phyloP scores from a whole-genome alignment of 2,329 filamentous ascomycete species.

The Alternaria metachromatica region DNA sequence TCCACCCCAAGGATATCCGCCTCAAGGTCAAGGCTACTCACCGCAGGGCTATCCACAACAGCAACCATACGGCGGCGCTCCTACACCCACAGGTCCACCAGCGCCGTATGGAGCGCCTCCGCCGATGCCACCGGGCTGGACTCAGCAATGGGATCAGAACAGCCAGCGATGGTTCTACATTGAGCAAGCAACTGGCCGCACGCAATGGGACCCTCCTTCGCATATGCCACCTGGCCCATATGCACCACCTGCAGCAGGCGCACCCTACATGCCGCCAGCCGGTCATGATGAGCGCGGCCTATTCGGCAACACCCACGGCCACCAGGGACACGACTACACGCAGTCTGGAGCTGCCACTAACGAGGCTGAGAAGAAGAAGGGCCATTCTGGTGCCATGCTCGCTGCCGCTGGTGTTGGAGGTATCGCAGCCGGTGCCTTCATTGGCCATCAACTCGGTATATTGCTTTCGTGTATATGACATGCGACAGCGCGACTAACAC shows the following conservation, averaged over 20 bases:
- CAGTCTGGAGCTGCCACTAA: constrained; percentile 30
- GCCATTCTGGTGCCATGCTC: constrained; percentile 56
- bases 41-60: constrained; percentile 36
- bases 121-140: constrained; percentile 64
- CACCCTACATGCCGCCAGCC: constrained; percentile 28
- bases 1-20: constrained; percentile 34
- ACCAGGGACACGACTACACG: constrained; percentile 35
- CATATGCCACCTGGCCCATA: constrained; percentile 42
- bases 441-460: constrained; percentile 64
- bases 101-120: constrained; percentile 57
- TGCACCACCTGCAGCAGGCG: constrained; percentile 39
- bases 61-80: constrained; percentile 29
- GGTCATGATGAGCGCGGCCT: constrained; percentile 37
- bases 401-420: constrained; percentile 65
- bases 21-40: constrained; percentile 29
- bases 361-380: constrained; percentile 48
- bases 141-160: constrained; percentile 67
- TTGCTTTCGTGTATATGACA: constrained; percentile 10
- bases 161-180: constrained; percentile 70
- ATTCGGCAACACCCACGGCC: constrained; percentile 36
- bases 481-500: constrained; percentile 13
- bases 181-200: constrained; percentile 65
- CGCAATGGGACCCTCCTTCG: constrained; percentile 69
- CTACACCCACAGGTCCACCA: constrained; percentile 40
- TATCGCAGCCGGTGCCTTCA: constrained; percentile 64